phyloP scores from a whole-genome alignment of 2,329 filamentous ascomycete species.

The Colletotrichum musae region DNA sequence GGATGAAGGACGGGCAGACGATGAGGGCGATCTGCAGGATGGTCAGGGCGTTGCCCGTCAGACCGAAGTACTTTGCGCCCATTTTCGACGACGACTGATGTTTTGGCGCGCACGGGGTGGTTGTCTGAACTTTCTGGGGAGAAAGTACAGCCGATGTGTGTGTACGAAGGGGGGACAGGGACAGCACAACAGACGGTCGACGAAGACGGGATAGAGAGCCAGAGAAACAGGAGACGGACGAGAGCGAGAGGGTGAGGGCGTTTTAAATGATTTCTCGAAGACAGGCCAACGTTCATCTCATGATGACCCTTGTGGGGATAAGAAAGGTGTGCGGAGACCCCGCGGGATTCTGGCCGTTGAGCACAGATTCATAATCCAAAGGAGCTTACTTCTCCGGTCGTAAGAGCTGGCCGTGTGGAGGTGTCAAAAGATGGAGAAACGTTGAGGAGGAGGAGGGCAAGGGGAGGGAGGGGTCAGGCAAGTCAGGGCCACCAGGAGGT shows the following conservation, averaged over 20 bases:
- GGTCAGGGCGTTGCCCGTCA: conserved; percentile 53
- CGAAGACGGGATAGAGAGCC: conserved; percentile 16
- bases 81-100: conserved; percentile 28
- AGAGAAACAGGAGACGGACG: not conserved
- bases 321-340: conserved; percentile 38
- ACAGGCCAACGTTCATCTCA: conserved; percentile 12
- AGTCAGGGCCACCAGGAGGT: not conserved
- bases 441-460: conserved; percentile 15
- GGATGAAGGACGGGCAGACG: conserved; percentile 58
- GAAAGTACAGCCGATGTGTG: conserved; percentile 17
- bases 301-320: conserved; percentile 35
- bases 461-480: not conserved
- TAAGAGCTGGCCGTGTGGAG: conserved; percentile 30
- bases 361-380: conserved; percentile 35
- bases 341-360: conserved; percentile 39
- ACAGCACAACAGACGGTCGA: conserved; percentile 16
- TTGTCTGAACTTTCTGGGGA: conserved; percentile 24
- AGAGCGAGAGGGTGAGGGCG: conserved; percentile 1
- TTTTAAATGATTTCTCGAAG: conserved; percentile 25
- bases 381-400: conserved; percentile 32
- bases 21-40: conserved; percentile 58
- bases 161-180: not conserved
- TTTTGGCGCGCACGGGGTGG: conserved; percentile 16
- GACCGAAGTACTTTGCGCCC: conserved; percentile 47
- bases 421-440: conserved; percentile 37